Conservation (phyloP, 257 asterid species). For the Petrea volubilis region DNA sequence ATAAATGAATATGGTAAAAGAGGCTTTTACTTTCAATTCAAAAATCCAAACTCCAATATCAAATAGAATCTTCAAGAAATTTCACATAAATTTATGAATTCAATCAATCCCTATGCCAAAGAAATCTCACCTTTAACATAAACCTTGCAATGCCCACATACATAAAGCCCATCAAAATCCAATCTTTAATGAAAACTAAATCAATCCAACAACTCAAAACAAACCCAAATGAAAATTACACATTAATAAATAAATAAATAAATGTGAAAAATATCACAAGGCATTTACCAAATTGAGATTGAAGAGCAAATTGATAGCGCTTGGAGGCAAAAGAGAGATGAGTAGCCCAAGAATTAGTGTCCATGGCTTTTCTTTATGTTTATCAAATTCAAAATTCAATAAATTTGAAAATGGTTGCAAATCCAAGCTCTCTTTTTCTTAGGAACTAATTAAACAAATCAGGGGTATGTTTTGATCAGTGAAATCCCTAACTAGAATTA, state of each 20-base stretch:
- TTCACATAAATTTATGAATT: not conserved
- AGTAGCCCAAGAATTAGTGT: slow-evolving; percentile 85
- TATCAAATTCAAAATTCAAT: slow-evolving; percentile 21
- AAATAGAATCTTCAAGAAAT: not conserved
- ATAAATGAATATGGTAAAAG: not conserved
- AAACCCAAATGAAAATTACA: slow-evolving; percentile 5
- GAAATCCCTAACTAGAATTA: not conserved
- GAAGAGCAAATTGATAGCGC: slow-evolving; percentile 74
- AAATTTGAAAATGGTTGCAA: slow-evolving; percentile 16
- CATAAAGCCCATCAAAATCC: not conserved
- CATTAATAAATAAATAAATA: too few relatives aligned
- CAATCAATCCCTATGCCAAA: not conserved
- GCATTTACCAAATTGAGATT: slow-evolving; percentile 81
- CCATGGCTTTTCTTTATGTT: slow-evolving; percentile 59
- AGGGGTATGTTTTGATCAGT: slow-evolving; percentile 4
- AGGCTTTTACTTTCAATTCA: not conserved
- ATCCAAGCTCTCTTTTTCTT: slow-evolving; percentile 26
- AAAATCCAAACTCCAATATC: not conserved
- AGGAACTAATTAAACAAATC: slow-evolving; percentile 32
- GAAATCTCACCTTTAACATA: not conserved
- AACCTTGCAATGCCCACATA: not conserved
- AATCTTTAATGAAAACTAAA: not conserved
- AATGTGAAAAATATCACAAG: not conserved
- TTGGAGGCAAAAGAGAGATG: slow-evolving; percentile 78
- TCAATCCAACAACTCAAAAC: not conserved